Conservation (phyloP, 805 yeast species). For the Kodamaea hsintzibuensis region DNA sequence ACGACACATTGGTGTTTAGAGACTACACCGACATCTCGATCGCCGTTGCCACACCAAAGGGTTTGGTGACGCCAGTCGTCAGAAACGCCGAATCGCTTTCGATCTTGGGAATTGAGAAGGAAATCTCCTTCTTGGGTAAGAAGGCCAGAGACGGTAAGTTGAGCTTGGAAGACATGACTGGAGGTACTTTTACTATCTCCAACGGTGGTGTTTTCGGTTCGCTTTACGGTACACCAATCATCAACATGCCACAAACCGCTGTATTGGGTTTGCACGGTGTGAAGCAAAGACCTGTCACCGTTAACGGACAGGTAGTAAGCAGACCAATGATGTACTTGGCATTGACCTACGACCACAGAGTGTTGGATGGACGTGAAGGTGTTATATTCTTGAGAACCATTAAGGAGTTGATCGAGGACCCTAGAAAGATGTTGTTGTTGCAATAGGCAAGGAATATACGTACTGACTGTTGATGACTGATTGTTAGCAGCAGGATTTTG, state of each 20-base stretch:
- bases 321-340: conserved; percentile 99
- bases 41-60: conserved; percentile 99
- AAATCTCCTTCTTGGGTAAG: conserved; percentile 75
- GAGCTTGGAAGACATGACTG: conserved; percentile 97
- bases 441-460: conserved; percentile 8
- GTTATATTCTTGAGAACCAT: conserved; percentile 94
- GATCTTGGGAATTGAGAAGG: conserved; percentile 86
- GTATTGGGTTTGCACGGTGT: conserved; percentile 97
- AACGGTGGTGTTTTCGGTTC: conserved; percentile 99
- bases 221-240: conserved; percentile 96
- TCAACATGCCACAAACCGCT: conserved; percentile 97
- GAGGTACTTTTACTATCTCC: conserved; percentile 98
- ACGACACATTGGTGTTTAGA: conserved; percentile 91
- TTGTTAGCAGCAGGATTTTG: neutral
- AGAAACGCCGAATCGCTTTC: conserved; percentile 94
- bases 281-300: conserved; percentile 95
- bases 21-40: conserved; percentile 94
- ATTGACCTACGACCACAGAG: conserved; percentile 96
- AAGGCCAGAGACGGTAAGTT: conserved; percentile 97
- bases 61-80: conserved; percentile 95
- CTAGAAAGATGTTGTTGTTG: conserved; percentile 87
- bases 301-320: conserved; percentile 91
- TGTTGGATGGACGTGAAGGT: conserved; percentile 98
- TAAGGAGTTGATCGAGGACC: conserved; percentile 97
- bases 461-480: neutral